Percentiles rank a stretch among this genome's conserved stretches.
phyloP scores from a whole-genome alignment of 495 filamentous ascomycete genomes.

The Daldinia concentrica region DNA sequence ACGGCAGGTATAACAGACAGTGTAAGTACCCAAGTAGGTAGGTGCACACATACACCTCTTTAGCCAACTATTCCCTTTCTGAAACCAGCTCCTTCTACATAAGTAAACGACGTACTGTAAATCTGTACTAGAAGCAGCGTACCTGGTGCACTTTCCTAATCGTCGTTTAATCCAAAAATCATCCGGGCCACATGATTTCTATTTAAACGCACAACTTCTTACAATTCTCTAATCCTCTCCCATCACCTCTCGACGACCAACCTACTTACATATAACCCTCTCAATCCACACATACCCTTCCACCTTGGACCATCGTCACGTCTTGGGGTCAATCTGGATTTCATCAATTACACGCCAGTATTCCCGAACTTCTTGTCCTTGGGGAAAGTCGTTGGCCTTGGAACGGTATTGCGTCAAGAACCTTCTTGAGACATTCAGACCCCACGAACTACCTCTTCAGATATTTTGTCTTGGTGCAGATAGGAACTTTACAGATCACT shows the following conservation, averaged over 20 bases:
- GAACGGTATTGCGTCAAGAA: slow-evolving; percentile 16
- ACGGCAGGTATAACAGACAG: background rate
- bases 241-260: slow-evolving; percentile 7
- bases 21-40: background rate
- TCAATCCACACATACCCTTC: slow-evolving; percentile 1
- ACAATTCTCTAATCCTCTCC: background rate
- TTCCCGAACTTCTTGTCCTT: slow-evolving; percentile 23
- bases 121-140: background rate
- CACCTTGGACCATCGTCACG: slow-evolving; percentile 25
- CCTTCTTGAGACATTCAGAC: slow-evolving; percentile 27
- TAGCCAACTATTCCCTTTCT: background rate
- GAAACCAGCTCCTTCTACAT: slow-evolving; percentile 22
- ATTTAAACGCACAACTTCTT: background rate
- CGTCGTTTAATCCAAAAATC: background rate
- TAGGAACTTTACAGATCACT: slow-evolving; percentile 12
- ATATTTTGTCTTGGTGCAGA: slow-evolving; percentile 13
- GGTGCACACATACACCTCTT: background rate
- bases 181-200: background rate
- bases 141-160: background rate
- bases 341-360: slow-evolving; percentile 10
- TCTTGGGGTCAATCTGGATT: slow-evolving; percentile 33
- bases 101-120: background rate
- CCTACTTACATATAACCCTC: slow-evolving; percentile 11
- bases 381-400: slow-evolving; percentile 16
- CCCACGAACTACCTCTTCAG: background rate